A percentile compares a stretch with the other conserved stretches of the same genome.
Conservation (phyloP, 225 moss, liverwort and hornwort genomes). For the Bryum argenteum region DNA sequence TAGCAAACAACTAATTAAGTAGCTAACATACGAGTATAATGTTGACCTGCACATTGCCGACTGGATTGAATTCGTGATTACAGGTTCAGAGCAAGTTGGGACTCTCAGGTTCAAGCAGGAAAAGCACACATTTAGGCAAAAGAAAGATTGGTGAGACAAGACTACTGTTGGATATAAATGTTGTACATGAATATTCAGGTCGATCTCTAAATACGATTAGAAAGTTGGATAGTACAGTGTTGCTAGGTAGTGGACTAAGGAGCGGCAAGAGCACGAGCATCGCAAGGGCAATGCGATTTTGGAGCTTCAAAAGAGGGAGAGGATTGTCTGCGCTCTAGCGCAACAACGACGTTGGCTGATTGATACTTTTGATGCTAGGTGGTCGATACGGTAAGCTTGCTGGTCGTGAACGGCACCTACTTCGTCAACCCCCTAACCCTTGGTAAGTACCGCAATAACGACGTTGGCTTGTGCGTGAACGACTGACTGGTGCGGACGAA, state of each 20-base stretch:
- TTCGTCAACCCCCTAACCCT: no score
- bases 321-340: no score
- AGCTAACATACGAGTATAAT: not conserved
- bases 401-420: no score
- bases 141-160: slow-evolving; percentile 25
- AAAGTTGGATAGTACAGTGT: slow-evolving; percentile 21
- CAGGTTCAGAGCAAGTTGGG: slow-evolving; percentile 56
- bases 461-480: no score
- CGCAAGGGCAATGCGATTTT: no score
- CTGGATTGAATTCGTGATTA: slow-evolving; percentile 4
- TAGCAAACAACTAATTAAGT: not conserved
- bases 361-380: no score
- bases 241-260: slow-evolving; percentile 7
- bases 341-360: no score
- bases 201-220: slow-evolving; percentile 9
- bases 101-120: slow-evolving; percentile 21
- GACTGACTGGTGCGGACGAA: no score
- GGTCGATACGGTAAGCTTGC: no score
- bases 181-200: slow-evolving; percentile 31
- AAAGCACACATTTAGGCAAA: slow-evolving; percentile 3
- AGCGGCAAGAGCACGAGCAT: no score
- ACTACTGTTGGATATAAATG: slow-evolving; percentile 29
- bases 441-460: no score
- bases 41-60: not conserved
- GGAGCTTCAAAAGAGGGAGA: no score